Evolutionary conservation across 2,329 filamentous ascomycete genomes (phyloP).

Genomic region (Fusarium equiseti): DNA sequence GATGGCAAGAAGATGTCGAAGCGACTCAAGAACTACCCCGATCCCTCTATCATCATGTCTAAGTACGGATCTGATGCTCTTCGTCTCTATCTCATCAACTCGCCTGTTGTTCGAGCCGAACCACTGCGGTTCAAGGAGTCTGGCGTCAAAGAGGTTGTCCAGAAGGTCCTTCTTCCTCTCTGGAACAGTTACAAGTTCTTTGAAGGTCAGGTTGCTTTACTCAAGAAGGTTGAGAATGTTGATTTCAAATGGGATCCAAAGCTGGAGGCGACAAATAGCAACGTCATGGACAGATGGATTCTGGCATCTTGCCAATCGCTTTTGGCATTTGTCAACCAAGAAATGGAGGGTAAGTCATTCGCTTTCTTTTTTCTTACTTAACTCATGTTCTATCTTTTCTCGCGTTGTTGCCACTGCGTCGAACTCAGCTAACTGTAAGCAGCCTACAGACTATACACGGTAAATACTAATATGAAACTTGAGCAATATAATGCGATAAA

Average conservation of each 20-base stretch:
- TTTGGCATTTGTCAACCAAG: slow-evolving; percentile 89
- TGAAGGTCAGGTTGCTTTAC: slow-evolving; percentile 83
- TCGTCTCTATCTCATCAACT: slow-evolving; percentile 96
- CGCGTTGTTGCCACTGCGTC: not conserved
- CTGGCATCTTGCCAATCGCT: slow-evolving; percentile 92
- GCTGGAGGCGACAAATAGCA: slow-evolving; percentile 80
- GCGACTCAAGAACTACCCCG: slow-evolving; percentile 94
- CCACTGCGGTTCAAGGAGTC: slow-evolving; percentile 90
- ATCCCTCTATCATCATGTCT: slow-evolving; percentile 84
- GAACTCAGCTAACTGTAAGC: not conserved
- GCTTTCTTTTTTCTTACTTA: not conserved
- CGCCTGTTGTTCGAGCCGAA: slow-evolving; percentile 91
- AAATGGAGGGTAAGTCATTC: slow-evolving; percentile 78
- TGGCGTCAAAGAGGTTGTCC: slow-evolving; percentile 94
- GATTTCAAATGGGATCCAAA: slow-evolving; percentile 84
- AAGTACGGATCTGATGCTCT: slow-evolving; percentile 93
- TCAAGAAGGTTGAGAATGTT: slow-evolving; percentile 85
- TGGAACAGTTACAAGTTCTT: slow-evolving; percentile 99
- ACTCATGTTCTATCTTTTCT: not conserved
- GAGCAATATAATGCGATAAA: not conserved
- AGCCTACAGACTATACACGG: slow-evolving; percentile 64
- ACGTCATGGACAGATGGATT: slow-evolving; percentile 98
- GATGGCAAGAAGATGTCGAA: slow-evolving; percentile 99
- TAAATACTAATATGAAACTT: not conserved
- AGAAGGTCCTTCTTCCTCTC: slow-evolving; percentile 87